Conservation (phyloP, 805 yeast genomes). For the Wickerhamomyces sydowiorum region DNA sequence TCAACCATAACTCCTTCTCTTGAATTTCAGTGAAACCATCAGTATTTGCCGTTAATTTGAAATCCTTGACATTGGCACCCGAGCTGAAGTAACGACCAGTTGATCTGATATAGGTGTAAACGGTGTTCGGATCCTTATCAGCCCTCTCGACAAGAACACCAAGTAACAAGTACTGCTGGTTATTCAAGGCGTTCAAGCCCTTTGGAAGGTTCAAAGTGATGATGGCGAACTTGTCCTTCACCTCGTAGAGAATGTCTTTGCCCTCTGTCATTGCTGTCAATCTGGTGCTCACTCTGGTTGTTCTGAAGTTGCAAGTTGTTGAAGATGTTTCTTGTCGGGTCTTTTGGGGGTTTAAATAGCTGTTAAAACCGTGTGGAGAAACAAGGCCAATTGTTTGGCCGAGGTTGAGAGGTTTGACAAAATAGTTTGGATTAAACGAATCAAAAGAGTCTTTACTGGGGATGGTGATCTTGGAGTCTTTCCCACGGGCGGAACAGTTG, state of each 20-base stretch:
- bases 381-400: too few species aligned
- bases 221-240: slow-evolving; percentile 42
- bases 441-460: too few species aligned
- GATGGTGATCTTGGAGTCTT: too few species aligned
- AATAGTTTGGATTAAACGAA: too few species aligned
- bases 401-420: too few species aligned
- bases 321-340: too few species aligned
- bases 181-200: slow-evolving; percentile 60
- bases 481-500: too few species aligned
- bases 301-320: neutral
- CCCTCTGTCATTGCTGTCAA: slow-evolving; percentile 17
- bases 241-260: slow-evolving; percentile 25
- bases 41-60: slow-evolving; percentile 9
- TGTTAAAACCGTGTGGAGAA: too few species aligned
- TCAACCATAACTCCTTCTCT: slow-evolving; percentile 40
- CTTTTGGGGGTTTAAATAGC: too few species aligned
- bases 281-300: too few species aligned
- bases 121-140: slow-evolving; percentile 52
- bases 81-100: slow-evolving; percentile 76
- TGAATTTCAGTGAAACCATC: slow-evolving; percentile 10
- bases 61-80: slow-evolving; percentile 66
- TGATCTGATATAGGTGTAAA: slow-evolving; percentile 61
- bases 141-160: slow-evolving; percentile 58
- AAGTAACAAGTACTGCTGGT: slow-evolving; percentile 55
- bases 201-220: slow-evolving; percentile 63